These are phyloP conservation scores for Euphorbia pulcherrima DNA, from an alignment of 345 rosid species.

Conservation along the genomic window DNA sequence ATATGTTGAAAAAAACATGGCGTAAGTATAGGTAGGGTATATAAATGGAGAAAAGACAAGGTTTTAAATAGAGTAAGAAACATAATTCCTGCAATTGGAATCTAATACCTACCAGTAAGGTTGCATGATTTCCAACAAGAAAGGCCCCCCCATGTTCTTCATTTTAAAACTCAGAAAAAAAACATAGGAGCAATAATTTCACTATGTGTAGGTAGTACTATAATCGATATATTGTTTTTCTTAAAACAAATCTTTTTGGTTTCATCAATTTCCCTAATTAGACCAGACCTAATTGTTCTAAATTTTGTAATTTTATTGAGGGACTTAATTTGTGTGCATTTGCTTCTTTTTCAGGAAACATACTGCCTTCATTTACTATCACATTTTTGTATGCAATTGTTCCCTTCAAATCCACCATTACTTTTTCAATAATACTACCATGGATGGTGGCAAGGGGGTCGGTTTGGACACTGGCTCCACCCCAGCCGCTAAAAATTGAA, in stretches of 20 bases:
- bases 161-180: no score
- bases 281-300: not conserved
- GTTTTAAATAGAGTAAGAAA: slow-evolving; percentile 37
- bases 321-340: not conserved
- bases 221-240: slow-evolving; percentile 9
- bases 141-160: no score
- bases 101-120: slow-evolving; percentile 25
- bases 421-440: no score
- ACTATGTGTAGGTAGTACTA: not conserved
- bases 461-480: no score
- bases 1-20: no score
- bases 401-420: slow-evolving; percentile 1
- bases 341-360: slow-evolving; percentile 27
- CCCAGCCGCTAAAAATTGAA: no score
- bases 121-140: not conserved
- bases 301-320: not conserved
- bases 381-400: slow-evolving; percentile 10
- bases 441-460: no score
- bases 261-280: not conserved
- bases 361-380: not conserved
- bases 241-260: not conserved
- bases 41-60: no score
- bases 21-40: not conserved
- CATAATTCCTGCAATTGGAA: slow-evolving; percentile 40
- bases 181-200: no score